A percentile compares a stretch with the other conserved stretches of the same genome.
Evolutionary conservation across 2,329 filamentous ascomycete species (phyloP).

Genomic region (Cladosporium austrohemisphaericum): DNA sequence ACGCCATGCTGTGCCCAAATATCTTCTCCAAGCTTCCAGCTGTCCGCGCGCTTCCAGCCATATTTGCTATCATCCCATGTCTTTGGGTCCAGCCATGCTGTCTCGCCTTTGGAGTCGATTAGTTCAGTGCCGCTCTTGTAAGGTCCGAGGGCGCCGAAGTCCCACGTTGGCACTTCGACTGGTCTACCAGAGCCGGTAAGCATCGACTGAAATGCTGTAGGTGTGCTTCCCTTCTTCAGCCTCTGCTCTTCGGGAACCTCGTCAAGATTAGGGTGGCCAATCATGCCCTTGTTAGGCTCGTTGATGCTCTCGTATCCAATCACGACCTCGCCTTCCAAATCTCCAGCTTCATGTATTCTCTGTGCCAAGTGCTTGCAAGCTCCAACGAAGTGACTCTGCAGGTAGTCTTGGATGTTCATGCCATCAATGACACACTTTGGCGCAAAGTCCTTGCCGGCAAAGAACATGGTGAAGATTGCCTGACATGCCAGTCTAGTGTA

Average conservation of each 20-base stretch:
- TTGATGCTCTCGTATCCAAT: conserved; percentile 97
- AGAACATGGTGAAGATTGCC: conserved; percentile 93
- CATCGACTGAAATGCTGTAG: conserved; percentile 91
- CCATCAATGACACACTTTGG: conserved; percentile 95
- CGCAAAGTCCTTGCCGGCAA: conserved; percentile 83
- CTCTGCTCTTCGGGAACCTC: conserved; percentile 82
- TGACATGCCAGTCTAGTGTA: conserved; percentile 83
- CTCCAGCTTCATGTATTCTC: conserved; percentile 83
- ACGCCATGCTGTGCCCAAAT: conserved; percentile 96
- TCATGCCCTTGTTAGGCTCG: conserved; percentile 84
- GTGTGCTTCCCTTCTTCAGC: conserved; percentile 85
- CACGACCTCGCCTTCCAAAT: conserved; percentile 79
- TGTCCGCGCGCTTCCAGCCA: conserved; percentile 81
- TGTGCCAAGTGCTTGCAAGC: conserved; percentile 78
- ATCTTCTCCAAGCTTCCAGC: conserved; percentile 91
- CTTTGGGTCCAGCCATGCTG: conserved; percentile 72
- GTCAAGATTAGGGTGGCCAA: conserved; percentile 77
- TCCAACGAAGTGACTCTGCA: conserved; percentile 79
- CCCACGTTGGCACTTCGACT: conserved; percentile 86
- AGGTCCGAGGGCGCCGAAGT: conserved; percentile 88
- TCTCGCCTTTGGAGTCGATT: conserved; percentile 81
- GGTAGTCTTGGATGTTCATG: conserved; percentile 91
- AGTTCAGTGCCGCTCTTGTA: conserved; percentile 81
- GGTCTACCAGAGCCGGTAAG: conserved; percentile 86
- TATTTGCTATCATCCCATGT: conserved; percentile 83